Evolutionary conservation across 805 yeast genomes (phyloP), one percentile per base, ranked within the genome.

Genomic region (baker's yeast (Saccharomyces cerevisiae)): DNA sequence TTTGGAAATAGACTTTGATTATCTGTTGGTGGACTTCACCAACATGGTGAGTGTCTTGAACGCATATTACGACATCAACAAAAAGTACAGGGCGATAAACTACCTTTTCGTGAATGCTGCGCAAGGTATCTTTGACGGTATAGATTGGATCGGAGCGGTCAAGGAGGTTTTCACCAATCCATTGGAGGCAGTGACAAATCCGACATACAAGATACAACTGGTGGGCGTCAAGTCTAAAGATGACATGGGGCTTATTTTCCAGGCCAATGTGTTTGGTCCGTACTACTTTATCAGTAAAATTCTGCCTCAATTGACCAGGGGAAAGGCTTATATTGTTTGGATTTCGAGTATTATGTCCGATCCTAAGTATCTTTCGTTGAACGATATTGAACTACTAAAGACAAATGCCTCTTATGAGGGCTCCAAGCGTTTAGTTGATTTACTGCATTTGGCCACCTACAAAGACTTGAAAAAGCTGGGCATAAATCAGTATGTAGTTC

Each of bases 261-360:
- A 94, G 70, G 95, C 94, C 4, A 94, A 94, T 66, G 96, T 92
- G n/a, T 89, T 94, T 72, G 96, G 96, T 0, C 98, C 98, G 2
- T 91, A 87, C 73, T 94, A 84, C 69, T 73, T 94, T 52, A 76
- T 91, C 52, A 87, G 86, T 60, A 83, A 80, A 58, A 71, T 92
- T 22, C 68, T 76, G 43, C 81, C 81, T 2, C 70, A 81, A 41
- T 70, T 91, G n/a, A 59, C 70, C 9, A 67, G 71, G 2, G 73
- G 75, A 2, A 84, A 85, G 3, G 90, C 94, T 0, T 78, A 79
- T 53, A 74, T 90, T 41, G 74, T 90, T 28, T 91, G 97, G 97
- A 82, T 94, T 41, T 84, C 95, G 2, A 85, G 96, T 48, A 73
- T 88, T 46, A 87, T 89, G 83, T 83, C 96, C 0, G 80, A 79